These are phyloP conservation scores for Backusella tarrabulga DNA, from an alignment of 192 early-diverging fungal genomes.

Conservation along the genomic window DNA sequence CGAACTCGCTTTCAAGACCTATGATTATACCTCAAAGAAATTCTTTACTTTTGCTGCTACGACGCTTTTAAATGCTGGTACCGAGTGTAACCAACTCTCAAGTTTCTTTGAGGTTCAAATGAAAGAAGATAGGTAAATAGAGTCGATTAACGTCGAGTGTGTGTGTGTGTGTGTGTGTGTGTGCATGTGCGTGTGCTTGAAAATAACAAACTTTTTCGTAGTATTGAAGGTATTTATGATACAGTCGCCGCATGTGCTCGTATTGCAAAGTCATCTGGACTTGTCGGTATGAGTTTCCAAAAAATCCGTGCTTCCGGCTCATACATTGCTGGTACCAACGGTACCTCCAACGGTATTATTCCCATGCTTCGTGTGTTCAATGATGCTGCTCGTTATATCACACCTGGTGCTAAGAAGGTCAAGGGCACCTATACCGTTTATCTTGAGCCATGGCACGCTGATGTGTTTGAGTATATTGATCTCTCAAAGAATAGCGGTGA, in stretches of 20 bases:
- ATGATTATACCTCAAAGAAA: conserved; percentile 88
- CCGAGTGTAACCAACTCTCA: conserved; percentile 89
- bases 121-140: conserved; percentile 69
- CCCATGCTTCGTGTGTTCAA: conserved; percentile 98
- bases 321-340: conserved; percentile 97
- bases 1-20: conserved; percentile 86
- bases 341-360: conserved; percentile 93
- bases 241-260: conserved; percentile 91
- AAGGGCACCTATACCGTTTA: conserved; percentile 97
- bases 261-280: conserved; percentile 95
- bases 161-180: background rate
- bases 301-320: conserved; percentile 92
- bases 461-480: conserved; percentile 94
- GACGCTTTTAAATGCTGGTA: conserved; percentile 97
- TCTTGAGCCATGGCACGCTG: conserved; percentile 96
- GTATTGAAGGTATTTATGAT: conserved; percentile 97
- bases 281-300: conserved; percentile 94
- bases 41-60: conserved; percentile 96
- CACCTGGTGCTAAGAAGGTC: conserved; percentile 95
- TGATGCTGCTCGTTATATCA: conserved; percentile 96
- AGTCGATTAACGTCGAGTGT: background rate
- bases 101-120: conserved; percentile 93
- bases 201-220: background rate
- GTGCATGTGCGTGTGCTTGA: background rate
- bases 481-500: conserved; percentile 95